Evolutionary conservation across 768 basidiomycete species (phyloP), one percentile per base, ranked within the genome.

Genomic region (Pleurotus sapidus): DNA sequence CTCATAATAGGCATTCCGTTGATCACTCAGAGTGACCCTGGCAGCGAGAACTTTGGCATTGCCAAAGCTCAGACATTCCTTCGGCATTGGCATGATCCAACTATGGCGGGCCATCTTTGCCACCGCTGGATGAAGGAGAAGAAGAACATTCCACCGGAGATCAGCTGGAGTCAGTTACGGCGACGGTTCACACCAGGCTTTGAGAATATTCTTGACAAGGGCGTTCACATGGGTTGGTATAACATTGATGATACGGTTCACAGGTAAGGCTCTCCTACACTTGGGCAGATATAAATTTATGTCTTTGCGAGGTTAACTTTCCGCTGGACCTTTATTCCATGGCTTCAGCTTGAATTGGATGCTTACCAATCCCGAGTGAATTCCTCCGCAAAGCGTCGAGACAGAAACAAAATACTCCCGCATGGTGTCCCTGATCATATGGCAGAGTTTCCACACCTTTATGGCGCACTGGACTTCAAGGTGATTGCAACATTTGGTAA

Each of bases 21-120:
- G 0, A 58, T 77, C 0, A 78, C 77, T 0, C 77, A 77, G 57
- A 78, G 76, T 54, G 77, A 81, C 60, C 72, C 64, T 1, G 79
- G 20, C 20, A 20, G 20, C 20, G 20, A 20, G 20, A 20, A 20
- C 20, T 20, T 20, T 20, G 20, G 20, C 78, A 0, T 80, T 24
- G 81, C 79, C 0, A 82, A 82, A 62, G 64, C 63, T 0, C 77
- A 81, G 0, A 79, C 80, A 0, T 30, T 61, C 0, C 60, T 77
- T 0, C 70, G 74, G 0, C 80, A 81, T 5, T 42, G 38, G 0
- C 69, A 74, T 6, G 79, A 84, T 57, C 74, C 78, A 0, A 34
- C 56, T 0, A 67, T 83, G 0, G 5, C 7, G 0, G 74, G 67
- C 0, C 75, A 70, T 0, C 50, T 77, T 0, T 80, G 81, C 51